Evolutionary conservation across 495 filamentous ascomycete genomes (phyloP), one percentile per base, ranked within the genome.

Genomic region (Talaromyces thailandensis): DNA sequence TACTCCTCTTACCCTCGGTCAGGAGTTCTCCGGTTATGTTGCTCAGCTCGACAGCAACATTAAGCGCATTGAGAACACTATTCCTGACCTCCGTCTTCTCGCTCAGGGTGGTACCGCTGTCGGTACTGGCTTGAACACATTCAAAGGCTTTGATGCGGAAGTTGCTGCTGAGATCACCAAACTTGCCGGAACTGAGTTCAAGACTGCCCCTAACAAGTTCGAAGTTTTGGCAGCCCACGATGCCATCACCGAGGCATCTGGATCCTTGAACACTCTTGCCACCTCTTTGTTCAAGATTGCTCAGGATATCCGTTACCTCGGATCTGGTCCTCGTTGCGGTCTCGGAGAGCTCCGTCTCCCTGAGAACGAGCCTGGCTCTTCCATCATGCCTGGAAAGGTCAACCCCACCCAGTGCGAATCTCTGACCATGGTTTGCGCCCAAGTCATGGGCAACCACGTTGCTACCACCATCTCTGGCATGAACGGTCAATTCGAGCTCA

Each of bases 301-400:
- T 29, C 92, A 98, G 78, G 94, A 98, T 71, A 89, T 98, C 69
- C 88, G 94, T 64, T 98, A 95, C 80, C 89, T 98, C 21, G 94
- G 95, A 60, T 96, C 91, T 65, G 94, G 94, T 9, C 94, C 94
- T 45, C 89, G 94, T 58, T 98, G 94, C 77, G 94, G 94, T 67
- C 86, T 98, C 11, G 93, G 92, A 60, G 94, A 98, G 78, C 84
- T 98, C 53, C 82, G 80, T 64, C 85, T 98, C 26, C 94, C 94
- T 40, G 94, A 98, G 81, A 98, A 98, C 77, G 94, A 98, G 82
- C 94, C 94, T 18, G 94, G 94, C 55, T 90, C 85, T 68, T 94
- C 90, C 61, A 98, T 98, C 79, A 98, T 98, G 94, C 94, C 94
- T 29, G 94, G 94, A 67, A 98, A 98, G 82, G 94, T 98, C 68